phyloP scores from a whole-genome alignment of 306 rosid species.

The Fragaria vesca region DNA sequence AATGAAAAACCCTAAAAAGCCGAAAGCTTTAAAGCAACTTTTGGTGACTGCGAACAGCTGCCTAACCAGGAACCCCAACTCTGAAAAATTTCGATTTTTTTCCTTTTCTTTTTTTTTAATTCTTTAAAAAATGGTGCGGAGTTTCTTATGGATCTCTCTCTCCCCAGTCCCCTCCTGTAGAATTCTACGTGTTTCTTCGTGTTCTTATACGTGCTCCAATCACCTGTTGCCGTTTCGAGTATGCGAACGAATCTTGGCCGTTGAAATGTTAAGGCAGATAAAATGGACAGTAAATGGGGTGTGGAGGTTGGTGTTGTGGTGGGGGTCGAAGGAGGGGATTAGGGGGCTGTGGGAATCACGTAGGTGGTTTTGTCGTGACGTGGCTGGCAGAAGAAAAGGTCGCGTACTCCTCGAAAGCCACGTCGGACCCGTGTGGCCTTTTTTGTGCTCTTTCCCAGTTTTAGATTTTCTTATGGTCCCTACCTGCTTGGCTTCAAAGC shows the following conservation, averaged over 20 bases:
- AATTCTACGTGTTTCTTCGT: neutral
- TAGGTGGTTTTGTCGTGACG: constrained; percentile 25
- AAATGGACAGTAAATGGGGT: neutral
- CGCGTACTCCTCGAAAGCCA: constrained; percentile 10
- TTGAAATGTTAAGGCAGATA: fast-evolving
- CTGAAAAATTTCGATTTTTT: neutral
- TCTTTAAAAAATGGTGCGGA: constrained; percentile 18
- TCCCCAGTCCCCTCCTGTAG: neutral
- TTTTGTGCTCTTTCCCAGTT: neutral
- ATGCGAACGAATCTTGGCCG: fast-evolving
- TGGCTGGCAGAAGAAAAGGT: constrained; percentile 10
- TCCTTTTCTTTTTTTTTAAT: neutral
- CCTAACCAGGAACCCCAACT: constrained; percentile 11
- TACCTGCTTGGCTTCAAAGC: neutral
- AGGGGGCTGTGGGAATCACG: neutral
- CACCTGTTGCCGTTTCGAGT: neutral
- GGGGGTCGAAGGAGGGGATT: neutral
- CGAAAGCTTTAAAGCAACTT: constrained; percentile 20
- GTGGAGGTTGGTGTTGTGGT: neutral
- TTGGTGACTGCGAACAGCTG: constrained; percentile 12
- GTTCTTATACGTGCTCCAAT: neutral
- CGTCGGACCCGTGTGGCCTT: constrained; percentile 11
- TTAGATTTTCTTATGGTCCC: neutral
- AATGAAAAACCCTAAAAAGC: constrained; percentile 19
- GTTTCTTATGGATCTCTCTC: constrained; percentile 19